Percentiles rank a stretch among this genome's conserved stretches.
Evolutionary conservation across 2,329 filamentous ascomycete species (phyloP).

Genomic region (Scedosporium boydii): DNA sequence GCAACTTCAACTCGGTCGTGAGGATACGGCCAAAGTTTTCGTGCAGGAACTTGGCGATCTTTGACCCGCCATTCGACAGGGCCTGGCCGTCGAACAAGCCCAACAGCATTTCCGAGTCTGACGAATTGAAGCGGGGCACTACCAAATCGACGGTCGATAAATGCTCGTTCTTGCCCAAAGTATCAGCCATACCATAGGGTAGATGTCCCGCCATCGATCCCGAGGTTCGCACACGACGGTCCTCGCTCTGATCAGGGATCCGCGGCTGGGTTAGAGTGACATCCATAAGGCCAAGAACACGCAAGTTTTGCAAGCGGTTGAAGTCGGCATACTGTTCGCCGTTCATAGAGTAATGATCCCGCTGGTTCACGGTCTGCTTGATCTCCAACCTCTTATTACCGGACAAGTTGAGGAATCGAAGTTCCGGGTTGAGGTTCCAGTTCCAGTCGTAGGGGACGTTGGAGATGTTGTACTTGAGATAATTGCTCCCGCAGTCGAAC

Average conservation of each 20-base stretch:
- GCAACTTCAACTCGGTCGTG: constrained; percentile 64
- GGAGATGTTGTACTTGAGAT: constrained; percentile 94
- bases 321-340: constrained; percentile 78
- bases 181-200: constrained; percentile 96
- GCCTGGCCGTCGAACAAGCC: constrained; percentile 95
- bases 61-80: constrained; percentile 81
- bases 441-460: constrained; percentile 99
- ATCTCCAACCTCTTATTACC: constrained; percentile 96
- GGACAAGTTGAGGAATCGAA: constrained; percentile 91
- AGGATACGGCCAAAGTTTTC: constrained; percentile 90
- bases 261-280: constrained; percentile 89
- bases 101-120: constrained; percentile 79
- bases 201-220: constrained; percentile 86
- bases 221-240: constrained; percentile 90
- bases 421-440: constrained; percentile 95
- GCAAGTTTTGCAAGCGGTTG: constrained; percentile 69
- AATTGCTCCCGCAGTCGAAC: constrained; percentile 90
- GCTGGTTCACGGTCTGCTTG: constrained; percentile 43
- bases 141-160: constrained; percentile 93
- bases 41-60: constrained; percentile 92
- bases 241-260: constrained; percentile 90
- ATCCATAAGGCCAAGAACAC: constrained; percentile 92
- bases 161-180: constrained; percentile 85
- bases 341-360: constrained; percentile 33
- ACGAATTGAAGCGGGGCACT: constrained; percentile 81